phyloP scores from a whole-genome alignment of 345 rosid species.

The Clausena lansium region DNA sequence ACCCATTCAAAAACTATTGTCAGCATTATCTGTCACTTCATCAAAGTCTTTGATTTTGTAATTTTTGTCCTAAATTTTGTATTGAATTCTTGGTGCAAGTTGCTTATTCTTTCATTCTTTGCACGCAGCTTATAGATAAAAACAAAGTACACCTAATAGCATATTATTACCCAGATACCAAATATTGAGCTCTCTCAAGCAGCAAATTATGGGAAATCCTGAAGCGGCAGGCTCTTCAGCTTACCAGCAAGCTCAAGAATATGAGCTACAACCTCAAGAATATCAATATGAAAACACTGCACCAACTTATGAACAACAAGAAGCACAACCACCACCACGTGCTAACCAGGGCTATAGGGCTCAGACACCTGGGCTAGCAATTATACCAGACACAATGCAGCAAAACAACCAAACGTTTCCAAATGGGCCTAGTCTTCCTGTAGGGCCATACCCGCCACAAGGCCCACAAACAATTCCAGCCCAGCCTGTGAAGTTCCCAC shows the following conservation, averaged over 20 bases:
- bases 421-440: not conserved
- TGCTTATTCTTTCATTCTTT: not conserved
- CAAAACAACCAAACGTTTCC: not conserved
- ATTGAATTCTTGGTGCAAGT: not conserved
- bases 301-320: slow-evolving; percentile 15
- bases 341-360: slow-evolving; percentile 10
- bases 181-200: no score
- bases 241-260: not conserved
- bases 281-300: not conserved
- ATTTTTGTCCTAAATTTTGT: not conserved
- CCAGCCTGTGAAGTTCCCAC: not conserved
- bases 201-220: slow-evolving; percentile 15
- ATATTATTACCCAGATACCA: not conserved
- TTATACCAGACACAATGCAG: not conserved
- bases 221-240: slow-evolving; percentile 13
- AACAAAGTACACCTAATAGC: not conserved
- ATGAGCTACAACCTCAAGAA: slow-evolving; percentile 5
- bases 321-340: slow-evolving; percentile 14
- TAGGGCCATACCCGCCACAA: not conserved
- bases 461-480: not conserved
- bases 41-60: not conserved
- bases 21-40: not conserved
- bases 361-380: not conserved
- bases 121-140: not conserved
- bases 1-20: not conserved